Evolutionary conservation across 495 filamentous ascomycete genomes (phyloP).

Genomic region (Neurospora intermedia): DNA sequence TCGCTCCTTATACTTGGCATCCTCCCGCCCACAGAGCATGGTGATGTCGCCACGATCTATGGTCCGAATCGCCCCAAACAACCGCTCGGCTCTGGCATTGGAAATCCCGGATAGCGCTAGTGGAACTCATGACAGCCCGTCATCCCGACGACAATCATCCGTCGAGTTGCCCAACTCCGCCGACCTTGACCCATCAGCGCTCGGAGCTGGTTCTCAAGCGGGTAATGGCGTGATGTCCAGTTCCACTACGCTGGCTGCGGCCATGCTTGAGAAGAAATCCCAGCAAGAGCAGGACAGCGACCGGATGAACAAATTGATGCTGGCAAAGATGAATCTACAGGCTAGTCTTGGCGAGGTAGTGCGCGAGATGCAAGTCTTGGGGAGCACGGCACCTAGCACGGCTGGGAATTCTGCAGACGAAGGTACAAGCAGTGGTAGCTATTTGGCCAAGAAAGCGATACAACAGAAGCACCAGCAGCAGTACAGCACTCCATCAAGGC

Average conservation of each 20-base stretch:
- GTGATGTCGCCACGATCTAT: conserved; percentile 41
- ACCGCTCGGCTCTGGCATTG: conserved; percentile 18
- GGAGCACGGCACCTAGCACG: conserved; percentile 29
- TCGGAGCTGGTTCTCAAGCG: conserved; percentile 18
- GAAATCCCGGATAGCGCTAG: conserved; percentile 14
- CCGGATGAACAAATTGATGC: conserved; percentile 66
- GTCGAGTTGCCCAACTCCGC: conserved; percentile 59
- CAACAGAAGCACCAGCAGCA: background rate
- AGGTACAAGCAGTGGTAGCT: conserved; percentile 10
- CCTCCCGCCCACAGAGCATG: conserved; percentile 33
- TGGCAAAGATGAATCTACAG: conserved; percentile 88
- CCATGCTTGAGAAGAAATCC: conserved; percentile 18
- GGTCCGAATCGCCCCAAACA: conserved; percentile 37
- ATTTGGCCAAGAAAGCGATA: background rate
- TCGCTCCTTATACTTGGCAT: conserved; percentile 26
- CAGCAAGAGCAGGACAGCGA: conserved; percentile 48
- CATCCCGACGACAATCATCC: conserved; percentile 36
- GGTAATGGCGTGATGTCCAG: conserved; percentile 50
- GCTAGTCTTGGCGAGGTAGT: conserved; percentile 75
- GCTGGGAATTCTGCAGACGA: conserved; percentile 31
- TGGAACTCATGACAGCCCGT: background rate
- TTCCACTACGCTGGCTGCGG: conserved; percentile 63
- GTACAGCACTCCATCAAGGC: background rate
- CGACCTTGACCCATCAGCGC: conserved; percentile 45
- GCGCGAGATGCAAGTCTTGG: conserved; percentile 66